These are phyloP conservation scores for Pisolithus thermaeus DNA, from an alignment of 1,284 basidiomycete species.

Conservation along the genomic window DNA sequence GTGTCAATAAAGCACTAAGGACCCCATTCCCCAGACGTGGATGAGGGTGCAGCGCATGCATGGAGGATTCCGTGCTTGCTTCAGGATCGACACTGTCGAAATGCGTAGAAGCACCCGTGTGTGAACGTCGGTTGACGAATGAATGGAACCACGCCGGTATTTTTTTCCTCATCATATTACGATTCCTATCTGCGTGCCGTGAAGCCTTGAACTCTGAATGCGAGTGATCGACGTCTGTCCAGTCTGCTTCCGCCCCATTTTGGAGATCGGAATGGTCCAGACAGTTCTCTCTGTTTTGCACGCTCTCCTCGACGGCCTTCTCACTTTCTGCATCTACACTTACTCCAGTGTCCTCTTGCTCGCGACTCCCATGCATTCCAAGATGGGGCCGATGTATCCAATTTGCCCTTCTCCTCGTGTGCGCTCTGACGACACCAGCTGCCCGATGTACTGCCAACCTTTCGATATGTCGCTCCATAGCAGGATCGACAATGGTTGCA, in stretches of 20 bases:
- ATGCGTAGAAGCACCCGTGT: constrained; percentile 1
- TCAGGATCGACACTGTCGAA: constrained; percentile 10
- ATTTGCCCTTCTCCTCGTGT: constrained; percentile 21
- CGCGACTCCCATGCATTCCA: neutral
- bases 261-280: neutral
- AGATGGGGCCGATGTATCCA: constrained; percentile 13
- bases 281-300: neutral
- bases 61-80: constrained; percentile 5
- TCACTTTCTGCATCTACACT: constrained; percentile 10
- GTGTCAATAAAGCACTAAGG: constrained; percentile 46
- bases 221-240: neutral
- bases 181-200: neutral
- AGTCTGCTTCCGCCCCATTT: neutral
- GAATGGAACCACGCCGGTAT: constrained; percentile 17
- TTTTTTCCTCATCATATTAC: constrained; percentile 13
- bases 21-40: constrained; percentile 36
- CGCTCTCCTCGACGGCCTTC: constrained; percentile 1
- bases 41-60: constrained; percentile 11
- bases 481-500: neutral
- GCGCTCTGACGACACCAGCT: constrained; percentile 25
- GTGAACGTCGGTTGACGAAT: neutral
- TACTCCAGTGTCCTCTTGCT: neutral
- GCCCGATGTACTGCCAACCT: constrained; percentile 21
- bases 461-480: constrained; percentile 14
- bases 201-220: neutral